Conservation (phyloP, 306 rosid genomes). For the Quercus suber region DNA sequence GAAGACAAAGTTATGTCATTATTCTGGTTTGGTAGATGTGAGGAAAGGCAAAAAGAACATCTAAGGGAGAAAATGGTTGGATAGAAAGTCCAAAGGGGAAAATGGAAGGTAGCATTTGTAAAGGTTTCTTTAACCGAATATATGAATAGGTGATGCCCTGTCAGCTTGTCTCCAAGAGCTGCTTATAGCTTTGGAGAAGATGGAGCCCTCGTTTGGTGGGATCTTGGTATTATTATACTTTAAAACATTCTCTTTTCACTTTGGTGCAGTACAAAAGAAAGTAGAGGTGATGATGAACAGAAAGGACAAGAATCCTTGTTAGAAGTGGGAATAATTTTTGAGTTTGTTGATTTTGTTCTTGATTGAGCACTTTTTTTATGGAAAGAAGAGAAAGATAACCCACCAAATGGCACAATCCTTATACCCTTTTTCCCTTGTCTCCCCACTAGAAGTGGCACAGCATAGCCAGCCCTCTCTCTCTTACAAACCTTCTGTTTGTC, state of each 20-base stretch:
- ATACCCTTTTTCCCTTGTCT: slow-evolving; percentile 3
- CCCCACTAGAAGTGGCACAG: not conserved
- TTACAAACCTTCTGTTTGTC: slow-evolving; percentile 26
- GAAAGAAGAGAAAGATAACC: slow-evolving; percentile 25
- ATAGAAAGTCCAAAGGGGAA: slow-evolving; percentile 23
- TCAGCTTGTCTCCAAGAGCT: slow-evolving; percentile 31
- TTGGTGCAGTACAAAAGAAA: not conserved
- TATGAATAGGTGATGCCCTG: slow-evolving; percentile 26
- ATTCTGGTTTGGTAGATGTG: too few species aligned
- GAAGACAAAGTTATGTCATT: not conserved
- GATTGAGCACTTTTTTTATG: not conserved
- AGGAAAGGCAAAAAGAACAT: slow-evolving; percentile 25
- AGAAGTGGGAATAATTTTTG: not conserved
- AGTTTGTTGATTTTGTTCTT: not conserved
- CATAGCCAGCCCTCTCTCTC: not conserved
- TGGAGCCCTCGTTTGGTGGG: slow-evolving; percentile 32
- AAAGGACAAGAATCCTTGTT: not conserved
- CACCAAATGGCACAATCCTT: slow-evolving; percentile 14
- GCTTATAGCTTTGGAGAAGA: slow-evolving; percentile 37
- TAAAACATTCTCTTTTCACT: not conserved
- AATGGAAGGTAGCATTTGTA: slow-evolving; percentile 48
- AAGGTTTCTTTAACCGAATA: slow-evolving; percentile 30
- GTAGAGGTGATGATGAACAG: not conserved
- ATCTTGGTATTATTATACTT: slow-evolving; percentile 18
- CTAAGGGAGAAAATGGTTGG: slow-evolving; percentile 30